Evolutionary conservation across 2,329 filamentous ascomycete genomes (phyloP).

Genomic region (Alternaria ethzedia): DNA sequence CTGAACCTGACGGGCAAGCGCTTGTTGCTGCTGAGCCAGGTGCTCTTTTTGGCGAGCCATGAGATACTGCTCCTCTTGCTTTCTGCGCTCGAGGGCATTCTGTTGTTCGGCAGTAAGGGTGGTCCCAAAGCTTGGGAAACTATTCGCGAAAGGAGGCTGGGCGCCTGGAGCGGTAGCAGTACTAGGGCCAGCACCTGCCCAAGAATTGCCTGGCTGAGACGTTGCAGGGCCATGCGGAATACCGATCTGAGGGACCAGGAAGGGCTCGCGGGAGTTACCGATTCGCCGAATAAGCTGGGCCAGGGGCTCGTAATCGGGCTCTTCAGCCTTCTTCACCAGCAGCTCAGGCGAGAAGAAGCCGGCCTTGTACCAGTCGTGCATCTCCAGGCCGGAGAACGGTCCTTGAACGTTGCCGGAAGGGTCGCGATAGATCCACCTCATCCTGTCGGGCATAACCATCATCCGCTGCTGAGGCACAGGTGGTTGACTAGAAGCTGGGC

Average conservation of each 20-base stretch:
- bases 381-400: slow-evolving; percentile 94
- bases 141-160: slow-evolving; percentile 85
- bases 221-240: slow-evolving; percentile 83
- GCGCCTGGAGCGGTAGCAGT: slow-evolving; percentile 51
- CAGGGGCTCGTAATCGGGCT: slow-evolving; percentile 90
- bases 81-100: slow-evolving; percentile 92
- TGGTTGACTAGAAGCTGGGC: slow-evolving; percentile 69
- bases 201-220: slow-evolving; percentile 53
- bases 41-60: slow-evolving; percentile 97
- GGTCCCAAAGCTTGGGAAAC: slow-evolving; percentile 95
- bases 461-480: slow-evolving; percentile 74
- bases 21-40: slow-evolving; percentile 82
- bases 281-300: slow-evolving; percentile 95
- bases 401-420: slow-evolving; percentile 91
- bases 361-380: slow-evolving; percentile 99
- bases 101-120: slow-evolving; percentile 97
- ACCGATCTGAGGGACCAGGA: slow-evolving; percentile 95
- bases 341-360: slow-evolving; percentile 96
- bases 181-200: slow-evolving; percentile 48
- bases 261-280: slow-evolving; percentile 95
- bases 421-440: slow-evolving; percentile 98
- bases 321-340: slow-evolving; percentile 92
- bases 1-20: slow-evolving; percentile 75
- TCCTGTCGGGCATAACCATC: slow-evolving; percentile 99
- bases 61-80: slow-evolving; percentile 97